Evolutionary conservation across 2,329 filamentous ascomycete genomes (phyloP), one percentile per base, ranked within the genome.

Genomic region (Aspergillus terreus): DNA sequence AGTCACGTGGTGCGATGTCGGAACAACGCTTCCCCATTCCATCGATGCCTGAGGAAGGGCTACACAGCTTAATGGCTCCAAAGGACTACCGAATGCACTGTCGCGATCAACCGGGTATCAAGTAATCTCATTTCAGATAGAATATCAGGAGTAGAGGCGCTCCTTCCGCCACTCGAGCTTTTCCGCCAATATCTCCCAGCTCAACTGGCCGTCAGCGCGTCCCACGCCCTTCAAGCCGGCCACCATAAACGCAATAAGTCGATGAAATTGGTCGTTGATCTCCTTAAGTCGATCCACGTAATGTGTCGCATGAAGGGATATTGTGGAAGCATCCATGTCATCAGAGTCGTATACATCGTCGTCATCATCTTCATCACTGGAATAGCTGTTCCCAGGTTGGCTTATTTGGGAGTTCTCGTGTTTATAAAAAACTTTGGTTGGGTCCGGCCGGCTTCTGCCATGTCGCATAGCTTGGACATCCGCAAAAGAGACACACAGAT

Each of bases 131-230:
- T 30, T 10, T 30, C 27, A 17, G 35, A 11, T 19, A 21, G 6
- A 4, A 19, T 19, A 42, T 42, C 15, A 42, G n/a, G 40, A 42
- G 19, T 38, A 12, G 6, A 12, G 14, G 5, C 47, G 47, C 33
- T 46, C 56, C 46, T 63, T 63, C 47, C 68, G 66, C 71, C 71
- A 74, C 46, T 92, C 87, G 42, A 95, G 70, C 75, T 87, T 88
- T 68, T 95, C 90, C 0, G 88, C 90, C 54, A 96, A 67, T 53
- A 87, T 83, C 69, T 94, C 89, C 87, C 91, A 92, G 65, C 85
- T 81, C 64, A 63, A 78, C 71, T 89, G 84, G 25, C 83, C 83
- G 44, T 87, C 86, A 32, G 86, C 87, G 60, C 91, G 81, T 46
- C 89, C 85, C 9, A 94, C 82, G 9, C 87, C 86, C 49, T 86